Evolutionary conservation across 73 alveolate species (phyloP).

Genomic region (Uronychia binucleata): DNA sequence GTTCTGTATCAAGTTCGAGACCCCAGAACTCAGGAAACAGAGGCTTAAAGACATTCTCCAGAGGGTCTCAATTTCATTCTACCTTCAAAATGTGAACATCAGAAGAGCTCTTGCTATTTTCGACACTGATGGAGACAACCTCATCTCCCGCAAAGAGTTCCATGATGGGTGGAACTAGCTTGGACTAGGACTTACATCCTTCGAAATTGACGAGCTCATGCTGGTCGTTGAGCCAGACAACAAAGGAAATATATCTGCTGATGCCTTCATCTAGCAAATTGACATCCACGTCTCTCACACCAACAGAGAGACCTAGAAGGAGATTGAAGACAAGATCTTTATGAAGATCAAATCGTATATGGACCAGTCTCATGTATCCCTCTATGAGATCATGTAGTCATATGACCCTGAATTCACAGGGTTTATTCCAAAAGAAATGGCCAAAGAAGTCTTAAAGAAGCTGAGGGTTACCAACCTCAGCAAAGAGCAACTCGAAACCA

Average conservation of each 20-base stretch:
- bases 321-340: slow-evolving; percentile 32
- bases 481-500: slow-evolving; percentile 18
- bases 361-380: slow-evolving; percentile 12
- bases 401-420: slow-evolving; percentile 27
- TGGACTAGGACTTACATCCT: slow-evolving; percentile 21
- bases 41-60: slow-evolving; percentile 29
- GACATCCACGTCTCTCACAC: slow-evolving; percentile 18
- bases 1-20: slow-evolving; percentile 35
- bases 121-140: slow-evolving; percentile 53
- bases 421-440: slow-evolving; percentile 2
- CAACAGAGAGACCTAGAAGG: slow-evolving; percentile 11
- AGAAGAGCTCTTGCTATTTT: slow-evolving; percentile 51
- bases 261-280: slow-evolving; percentile 38
- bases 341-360: slow-evolving; percentile 26
- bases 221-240: slow-evolving; percentile 28
- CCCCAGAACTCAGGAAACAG: slow-evolving; percentile 37
- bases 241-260: slow-evolving; percentile 19
- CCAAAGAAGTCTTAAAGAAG: slow-evolving; percentile 21
- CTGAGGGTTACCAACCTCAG: slow-evolving; percentile 36
- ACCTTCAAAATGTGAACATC: slow-evolving; percentile 26
- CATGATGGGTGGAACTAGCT: slow-evolving; percentile 37
- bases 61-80: slow-evolving; percentile 38
- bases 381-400: slow-evolving; percentile 20
- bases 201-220: slow-evolving; percentile 44
- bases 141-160: slow-evolving; percentile 30